Evolutionary conservation across 2,329 filamentous ascomycete genomes (phyloP), one percentile per base, ranked within the genome.

Genomic region (Trichophyton rubrum): DNA sequence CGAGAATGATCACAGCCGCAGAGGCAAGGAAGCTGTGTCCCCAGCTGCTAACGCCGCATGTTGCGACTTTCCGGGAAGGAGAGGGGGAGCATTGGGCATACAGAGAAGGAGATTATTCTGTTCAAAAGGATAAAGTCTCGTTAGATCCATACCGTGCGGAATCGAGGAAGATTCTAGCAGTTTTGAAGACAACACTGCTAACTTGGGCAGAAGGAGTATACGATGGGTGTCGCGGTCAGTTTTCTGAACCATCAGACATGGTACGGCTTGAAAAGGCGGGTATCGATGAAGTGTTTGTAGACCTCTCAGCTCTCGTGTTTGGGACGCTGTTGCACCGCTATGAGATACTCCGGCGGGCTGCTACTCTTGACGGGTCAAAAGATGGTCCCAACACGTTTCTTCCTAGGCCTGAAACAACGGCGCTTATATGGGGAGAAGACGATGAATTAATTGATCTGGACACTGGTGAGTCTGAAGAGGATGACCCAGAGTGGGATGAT

Each of bases 401-500:
- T 20, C 90, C 91, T 2, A 77, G 83, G 35, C 90, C 91, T 22
- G 82, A 83, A 0, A 85, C 80, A 0, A 87, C 86, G 1, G 88
- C 85, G 0, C 74, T 96, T 17, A 86, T 95, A 70, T 96, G 91
- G 91, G 78, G 86, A 63, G 82, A 86, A 0, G 70, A 71, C 53
- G 90, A 96, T 75, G 87, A 85, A n/a, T 76, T 95, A 60, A 79
- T 95, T 15, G 89, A 91, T 69, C 77, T 96, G 56, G 85, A 93
- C 65, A 79, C 84, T 43, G 78, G 79, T 24, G 83, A 90, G 63
- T 82, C 82, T 9, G 91, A 95, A 72, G 82, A 86, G 20, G 81
- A 87, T 66, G 87, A 95, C 68, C 89, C 90, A 0, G 93, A 99
- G 74, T 99, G 93, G 93, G 92, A 99, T 72, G 93, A 99, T 76